Evolutionary conservation across 2,329 filamentous ascomycete species (phyloP).

Genomic region (Mycosphaerella sp.): DNA sequence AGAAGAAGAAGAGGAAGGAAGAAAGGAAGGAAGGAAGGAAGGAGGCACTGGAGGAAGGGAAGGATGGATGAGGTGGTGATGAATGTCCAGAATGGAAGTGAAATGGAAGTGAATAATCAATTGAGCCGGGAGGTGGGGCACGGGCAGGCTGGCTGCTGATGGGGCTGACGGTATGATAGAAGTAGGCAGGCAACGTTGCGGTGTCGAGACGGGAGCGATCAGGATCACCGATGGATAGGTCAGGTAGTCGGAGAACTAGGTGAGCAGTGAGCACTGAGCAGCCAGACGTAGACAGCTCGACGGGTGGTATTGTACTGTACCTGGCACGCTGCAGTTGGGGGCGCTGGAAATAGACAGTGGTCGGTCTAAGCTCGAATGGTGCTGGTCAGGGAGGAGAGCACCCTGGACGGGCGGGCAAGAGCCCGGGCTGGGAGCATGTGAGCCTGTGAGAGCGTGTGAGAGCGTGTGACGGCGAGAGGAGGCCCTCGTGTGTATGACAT

Average conservation of each 20-base stretch:
- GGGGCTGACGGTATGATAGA: no score
- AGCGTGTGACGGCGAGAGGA: constrained; percentile 5
- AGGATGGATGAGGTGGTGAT: no score
- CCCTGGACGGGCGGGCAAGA: constrained; percentile 9
- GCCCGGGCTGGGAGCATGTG: not conserved
- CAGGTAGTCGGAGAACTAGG: no score
- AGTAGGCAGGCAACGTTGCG: constrained; percentile 2
- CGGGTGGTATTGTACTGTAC: constrained; percentile 15
- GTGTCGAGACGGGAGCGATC: not conserved
- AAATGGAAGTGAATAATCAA: not conserved
- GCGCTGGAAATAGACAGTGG: constrained; percentile 16
- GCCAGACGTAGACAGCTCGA: constrained; percentile 5
- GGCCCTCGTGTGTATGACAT: constrained; percentile 15
- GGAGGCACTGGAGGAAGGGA: no score
- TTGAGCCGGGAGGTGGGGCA: constrained; percentile 8
- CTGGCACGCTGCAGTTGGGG: constrained; percentile 15
- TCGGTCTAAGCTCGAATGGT: constrained; percentile 5
- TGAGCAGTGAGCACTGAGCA: no score
- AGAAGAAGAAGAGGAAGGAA: not conserved
- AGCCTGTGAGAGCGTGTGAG: not conserved
- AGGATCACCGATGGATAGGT: not conserved
- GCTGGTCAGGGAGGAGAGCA: constrained; percentile 1
- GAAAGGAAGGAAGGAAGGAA: no score
- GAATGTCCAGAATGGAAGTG: no score
- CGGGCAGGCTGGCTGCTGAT: not conserved